Evolutionary conservation across 768 basidiomycete species (phyloP).

Genomic region (Calvatia gigantea): DNA sequence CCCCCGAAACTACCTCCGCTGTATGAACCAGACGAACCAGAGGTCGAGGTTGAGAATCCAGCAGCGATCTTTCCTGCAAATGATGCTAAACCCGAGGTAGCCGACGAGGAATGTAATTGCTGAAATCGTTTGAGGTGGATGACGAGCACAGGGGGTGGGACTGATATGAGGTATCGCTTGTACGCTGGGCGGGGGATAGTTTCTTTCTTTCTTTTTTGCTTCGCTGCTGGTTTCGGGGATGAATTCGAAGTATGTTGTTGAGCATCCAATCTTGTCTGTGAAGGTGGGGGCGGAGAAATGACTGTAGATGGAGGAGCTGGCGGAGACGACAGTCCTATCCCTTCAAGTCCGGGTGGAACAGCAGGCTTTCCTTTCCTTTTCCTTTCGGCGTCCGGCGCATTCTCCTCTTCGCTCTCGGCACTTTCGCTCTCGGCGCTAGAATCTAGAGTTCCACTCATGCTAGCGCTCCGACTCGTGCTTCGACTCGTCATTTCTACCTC

Average conservation of each 20-base stretch:
- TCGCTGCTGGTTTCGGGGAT: conserved; percentile 21
- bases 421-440: too few relatives aligned
- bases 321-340: background rate
- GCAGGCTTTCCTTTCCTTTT: background rate
- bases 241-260: too few relatives aligned
- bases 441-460: conserved; percentile 2
- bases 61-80: conserved; percentile 1
- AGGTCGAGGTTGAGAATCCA: conserved; percentile 1
- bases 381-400: background rate
- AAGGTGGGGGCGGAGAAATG: background rate
- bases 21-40: background rate
- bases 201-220: conserved; percentile 42
- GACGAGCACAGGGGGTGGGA: conserved; percentile 83
- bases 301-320: conserved; percentile 2
- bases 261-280: too few relatives aligned
- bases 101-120: conserved; percentile 70
- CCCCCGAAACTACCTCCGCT: background rate
- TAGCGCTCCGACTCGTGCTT: background rate
- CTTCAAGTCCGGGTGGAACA: conserved; percentile 2
- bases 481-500: conserved; percentile 5
- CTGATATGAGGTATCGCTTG: conserved; percentile 91
- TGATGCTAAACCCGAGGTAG: conserved; percentile 30
- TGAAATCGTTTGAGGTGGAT: conserved; percentile 95
- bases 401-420: background rate
- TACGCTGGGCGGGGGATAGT: conserved; percentile 81